A percentile compares a stretch with the other conserved stretches of the same genome.
Evolutionary conservation across 1,139 yeast species (phyloP).

Genomic region (Pneumocystis sp.): DNA sequence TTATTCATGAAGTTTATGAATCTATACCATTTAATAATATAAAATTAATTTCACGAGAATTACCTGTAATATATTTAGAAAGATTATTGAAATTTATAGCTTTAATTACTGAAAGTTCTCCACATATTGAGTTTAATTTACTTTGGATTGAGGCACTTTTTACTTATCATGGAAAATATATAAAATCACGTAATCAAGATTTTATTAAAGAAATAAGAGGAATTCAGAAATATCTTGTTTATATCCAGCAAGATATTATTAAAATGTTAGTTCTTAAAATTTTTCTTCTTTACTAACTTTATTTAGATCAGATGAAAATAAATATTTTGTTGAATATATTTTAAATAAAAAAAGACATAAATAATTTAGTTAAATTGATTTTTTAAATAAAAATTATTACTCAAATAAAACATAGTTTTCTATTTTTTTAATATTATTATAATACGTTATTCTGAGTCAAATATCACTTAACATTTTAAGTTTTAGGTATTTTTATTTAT

Average conservation of each 20-base stretch:
- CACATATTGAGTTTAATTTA: constrained; percentile 71
- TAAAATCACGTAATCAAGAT: constrained; percentile 46
- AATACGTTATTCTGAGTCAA: too few relatives aligned
- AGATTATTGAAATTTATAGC: constrained; percentile 60
- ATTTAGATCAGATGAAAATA: constrained; percentile 1
- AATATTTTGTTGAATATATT: not conserved
- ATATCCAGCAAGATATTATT: constrained; percentile 61
- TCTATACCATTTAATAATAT: constrained; percentile 62
- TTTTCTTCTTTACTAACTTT: not conserved
- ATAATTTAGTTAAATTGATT: not conserved
- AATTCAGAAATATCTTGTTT: constrained; percentile 45
- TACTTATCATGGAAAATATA: constrained; percentile 61
- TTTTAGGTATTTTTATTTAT: too few relatives aligned
- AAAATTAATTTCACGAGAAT: constrained; percentile 43
- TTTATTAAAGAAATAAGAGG: constrained; percentile 50
- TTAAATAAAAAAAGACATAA: not conserved
- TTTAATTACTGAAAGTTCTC: constrained; percentile 52
- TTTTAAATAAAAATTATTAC: not conserved
- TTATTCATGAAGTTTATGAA: constrained; percentile 64
- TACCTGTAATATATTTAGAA: constrained; percentile 66
- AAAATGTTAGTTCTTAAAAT: constrained; percentile 20
- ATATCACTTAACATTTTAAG: too few relatives aligned
- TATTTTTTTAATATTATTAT: too few relatives aligned
- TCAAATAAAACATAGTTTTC: too few relatives aligned
- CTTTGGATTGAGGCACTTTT: constrained; percentile 63